A percentile compares a stretch with the other conserved stretches of the same genome.
phyloP scores from a whole-genome alignment of 768 basidiomycete species.

The Hericium erinaceus region DNA sequence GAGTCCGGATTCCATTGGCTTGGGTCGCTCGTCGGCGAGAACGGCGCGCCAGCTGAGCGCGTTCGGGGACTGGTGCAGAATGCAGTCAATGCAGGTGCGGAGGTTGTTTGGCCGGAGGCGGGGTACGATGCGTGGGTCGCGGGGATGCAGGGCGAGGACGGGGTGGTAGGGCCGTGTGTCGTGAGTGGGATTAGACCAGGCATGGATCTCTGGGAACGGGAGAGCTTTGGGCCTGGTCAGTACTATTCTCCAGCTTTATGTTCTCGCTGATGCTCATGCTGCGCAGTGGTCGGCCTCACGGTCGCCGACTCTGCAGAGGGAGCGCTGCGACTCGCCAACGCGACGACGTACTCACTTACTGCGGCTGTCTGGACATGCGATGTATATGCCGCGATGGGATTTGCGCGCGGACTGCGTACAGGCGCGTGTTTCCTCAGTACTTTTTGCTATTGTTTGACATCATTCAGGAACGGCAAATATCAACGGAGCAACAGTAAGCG shows the following conservation, averaged over 20 bases:
- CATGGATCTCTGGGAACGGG: constrained; percentile 45
- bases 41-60: background rate
- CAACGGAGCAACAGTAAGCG: background rate
- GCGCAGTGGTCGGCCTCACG: constrained; percentile 32
- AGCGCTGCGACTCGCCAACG: constrained; percentile 48
- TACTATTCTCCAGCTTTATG: background rate
- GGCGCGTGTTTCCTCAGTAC: constrained; percentile 19
- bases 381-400: constrained; percentile 31
- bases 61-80: background rate
- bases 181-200: constrained; percentile 36
- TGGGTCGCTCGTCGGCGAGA: background rate
- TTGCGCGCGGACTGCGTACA: constrained; percentile 39
- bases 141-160: constrained; percentile 28
- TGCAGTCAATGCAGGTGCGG: background rate
- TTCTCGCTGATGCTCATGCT: background rate
- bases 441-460: background rate
- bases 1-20: constrained; percentile 28
- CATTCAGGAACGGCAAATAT: background rate
- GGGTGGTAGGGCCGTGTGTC: constrained; percentile 42
- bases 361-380: constrained; percentile 46
- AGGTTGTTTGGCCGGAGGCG: background rate
- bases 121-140: constrained; percentile 29
- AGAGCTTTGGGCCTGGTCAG: constrained; percentile 53
- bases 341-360: constrained; percentile 40
- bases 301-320: constrained; percentile 42